Evolutionary conservation across 129 eudicot genomes (phyloP).

Genomic region (Flaveria robusta): DNA sequence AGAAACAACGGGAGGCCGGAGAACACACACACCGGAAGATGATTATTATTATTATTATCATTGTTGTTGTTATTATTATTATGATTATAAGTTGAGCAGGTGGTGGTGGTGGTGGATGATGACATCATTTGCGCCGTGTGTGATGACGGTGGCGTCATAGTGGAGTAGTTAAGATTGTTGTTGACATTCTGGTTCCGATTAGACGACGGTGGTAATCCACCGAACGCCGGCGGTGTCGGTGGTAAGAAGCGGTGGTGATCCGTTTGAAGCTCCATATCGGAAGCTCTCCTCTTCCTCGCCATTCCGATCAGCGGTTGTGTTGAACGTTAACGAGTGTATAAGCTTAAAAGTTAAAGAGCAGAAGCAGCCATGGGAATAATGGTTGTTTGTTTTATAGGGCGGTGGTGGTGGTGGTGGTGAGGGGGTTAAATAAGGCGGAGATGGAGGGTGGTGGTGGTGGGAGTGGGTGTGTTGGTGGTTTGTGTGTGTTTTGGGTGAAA

Average conservation of each 20-base stretch:
- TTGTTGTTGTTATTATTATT: background rate
- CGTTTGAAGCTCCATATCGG: slow-evolving; percentile 61
- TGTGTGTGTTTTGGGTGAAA: slow-evolving; percentile 27
- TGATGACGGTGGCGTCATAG: slow-evolving; percentile 44
- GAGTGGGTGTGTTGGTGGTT: slow-evolving; percentile 2
- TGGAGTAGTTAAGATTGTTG: slow-evolving; percentile 66
- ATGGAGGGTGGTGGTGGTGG: slow-evolving; percentile 22
- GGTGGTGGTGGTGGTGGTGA: background rate
- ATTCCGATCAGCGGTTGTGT: slow-evolving; percentile 16
- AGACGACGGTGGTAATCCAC: slow-evolving; percentile 2
- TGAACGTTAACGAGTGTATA: background rate
- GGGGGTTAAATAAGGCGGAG: slow-evolving; percentile 5
- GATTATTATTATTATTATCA: background rate
- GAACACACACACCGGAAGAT: slow-evolving; percentile 68
- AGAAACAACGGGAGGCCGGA: slow-evolving; percentile 92
- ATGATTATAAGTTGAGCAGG: slow-evolving; percentile 32
- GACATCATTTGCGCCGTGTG: slow-evolving; percentile 42
- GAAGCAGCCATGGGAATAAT: background rate
- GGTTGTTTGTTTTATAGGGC: background rate
- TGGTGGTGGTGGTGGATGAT: slow-evolving; percentile 25
- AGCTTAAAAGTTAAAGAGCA: background rate
- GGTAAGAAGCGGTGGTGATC: slow-evolving; percentile 30
- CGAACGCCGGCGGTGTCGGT: slow-evolving; percentile 3
- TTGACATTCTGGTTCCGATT: background rate
- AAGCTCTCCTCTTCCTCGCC: slow-evolving; percentile 77